phyloP scores from a whole-genome alignment of 208 protist species.

The Naegleria gruberi region DNA sequence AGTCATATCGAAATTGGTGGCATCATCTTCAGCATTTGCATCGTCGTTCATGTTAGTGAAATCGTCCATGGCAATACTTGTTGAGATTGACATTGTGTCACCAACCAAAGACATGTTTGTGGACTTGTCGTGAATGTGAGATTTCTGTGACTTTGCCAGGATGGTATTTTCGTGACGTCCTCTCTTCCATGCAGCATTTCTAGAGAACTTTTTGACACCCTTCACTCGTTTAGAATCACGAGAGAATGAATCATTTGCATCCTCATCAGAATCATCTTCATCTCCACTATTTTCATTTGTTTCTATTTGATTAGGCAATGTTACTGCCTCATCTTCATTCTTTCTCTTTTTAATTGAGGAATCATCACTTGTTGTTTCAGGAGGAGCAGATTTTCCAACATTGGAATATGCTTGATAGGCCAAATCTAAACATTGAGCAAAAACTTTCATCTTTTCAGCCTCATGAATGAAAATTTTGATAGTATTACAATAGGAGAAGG shows the following conservation, averaged over 20 bases:
- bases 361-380: not conserved
- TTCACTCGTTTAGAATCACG: not conserved
- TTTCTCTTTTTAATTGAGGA: not conserved
- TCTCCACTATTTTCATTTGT: not conserved
- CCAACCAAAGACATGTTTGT: not conserved
- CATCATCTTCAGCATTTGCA: not conserved
- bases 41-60: not conserved
- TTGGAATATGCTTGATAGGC: not conserved
- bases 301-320: not conserved
- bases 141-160: not conserved
- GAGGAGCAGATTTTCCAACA: not conserved
- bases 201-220: not conserved
- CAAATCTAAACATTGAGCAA: not conserved
- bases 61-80: not conserved
- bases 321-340: not conserved
- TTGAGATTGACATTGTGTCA: not conserved
- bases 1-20: not conserved
- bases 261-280: not conserved
- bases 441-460: not conserved
- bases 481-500: not conserved
- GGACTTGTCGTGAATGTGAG: not conserved
- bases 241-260: not conserved
- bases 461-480: not conserved
- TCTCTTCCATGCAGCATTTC: not conserved
- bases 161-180: not conserved